These are phyloP conservation scores for Cordyceps tenuipes DNA, from an alignment of 2,329 filamentous ascomycete species.

Conservation along the genomic window DNA sequence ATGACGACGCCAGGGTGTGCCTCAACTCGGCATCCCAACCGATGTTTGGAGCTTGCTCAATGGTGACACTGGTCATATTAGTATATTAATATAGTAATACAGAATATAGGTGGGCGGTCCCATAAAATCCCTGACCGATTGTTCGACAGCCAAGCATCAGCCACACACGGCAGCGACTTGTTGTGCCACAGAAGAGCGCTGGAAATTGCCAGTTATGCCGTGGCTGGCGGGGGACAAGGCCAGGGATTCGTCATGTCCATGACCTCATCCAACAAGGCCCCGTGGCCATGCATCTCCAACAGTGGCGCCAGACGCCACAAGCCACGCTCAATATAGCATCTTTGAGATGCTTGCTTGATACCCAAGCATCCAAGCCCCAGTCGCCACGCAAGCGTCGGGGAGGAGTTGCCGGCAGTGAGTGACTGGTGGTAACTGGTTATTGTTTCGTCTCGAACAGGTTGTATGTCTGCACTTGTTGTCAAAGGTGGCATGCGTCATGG, in stretches of 20 bases:
- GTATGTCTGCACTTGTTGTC: background rate
- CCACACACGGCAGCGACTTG: constrained; percentile 1
- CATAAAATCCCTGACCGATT: background rate
- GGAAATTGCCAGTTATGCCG: background rate
- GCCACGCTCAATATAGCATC: constrained; percentile 7
- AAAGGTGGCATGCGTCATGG: constrained; percentile 6
- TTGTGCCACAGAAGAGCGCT: background rate
- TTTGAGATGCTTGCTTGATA: background rate
- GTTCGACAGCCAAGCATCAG: background rate
- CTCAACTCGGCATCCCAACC: constrained; percentile 4
- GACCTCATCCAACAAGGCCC: constrained; percentile 9
- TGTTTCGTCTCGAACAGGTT: background rate
- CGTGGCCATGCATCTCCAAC: constrained; percentile 8
- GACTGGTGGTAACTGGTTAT: background rate
- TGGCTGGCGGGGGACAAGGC: constrained; percentile 2
- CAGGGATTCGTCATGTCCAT: background rate
- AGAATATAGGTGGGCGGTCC: background rate
- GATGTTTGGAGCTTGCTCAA: background rate
- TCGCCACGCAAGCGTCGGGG: constrained; percentile 7
- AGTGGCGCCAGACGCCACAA: constrained; percentile 2
- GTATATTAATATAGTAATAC: background rate
- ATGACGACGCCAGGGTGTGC: background rate
- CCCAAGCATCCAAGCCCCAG: constrained; percentile 1
- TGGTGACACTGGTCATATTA: too few relatives aligned
- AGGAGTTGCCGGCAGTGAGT: background rate